phyloP scores from a whole-genome alignment of 305 asterid genomes.

The Vinca major region DNA sequence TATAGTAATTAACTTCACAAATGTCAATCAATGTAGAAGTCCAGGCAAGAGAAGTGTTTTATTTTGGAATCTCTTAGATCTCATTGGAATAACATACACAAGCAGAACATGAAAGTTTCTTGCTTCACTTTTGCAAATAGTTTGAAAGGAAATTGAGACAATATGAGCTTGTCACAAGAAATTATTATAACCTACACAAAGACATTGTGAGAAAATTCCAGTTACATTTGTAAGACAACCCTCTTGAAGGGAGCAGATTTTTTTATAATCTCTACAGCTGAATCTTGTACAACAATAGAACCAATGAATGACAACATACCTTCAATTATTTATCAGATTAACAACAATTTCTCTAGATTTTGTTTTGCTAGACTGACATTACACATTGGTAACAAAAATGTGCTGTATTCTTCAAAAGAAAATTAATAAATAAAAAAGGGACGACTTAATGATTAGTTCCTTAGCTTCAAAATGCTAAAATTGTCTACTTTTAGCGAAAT shows the following conservation, averaged over 20 bases:
- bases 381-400: neutral
- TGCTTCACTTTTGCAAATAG: neutral
- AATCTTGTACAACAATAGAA: neutral
- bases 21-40: neutral
- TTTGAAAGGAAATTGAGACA: neutral
- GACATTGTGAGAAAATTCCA: neutral
- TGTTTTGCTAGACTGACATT: neutral
- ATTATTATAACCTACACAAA: neutral
- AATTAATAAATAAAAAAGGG: neutral
- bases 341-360: neutral
- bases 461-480: neutral
- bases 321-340: neutral
- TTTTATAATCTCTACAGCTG: neutral
- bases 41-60: neutral
- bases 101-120: neutral
- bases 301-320: neutral
- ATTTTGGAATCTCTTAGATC: neutral
- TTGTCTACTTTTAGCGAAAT: neutral
- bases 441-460: neutral
- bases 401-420: neutral
- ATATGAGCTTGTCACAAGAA: neutral
- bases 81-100: neutral
- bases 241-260: neutral
- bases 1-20: neutral
- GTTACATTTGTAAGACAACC: neutral